Percentiles rank a stretch among this genome's conserved stretches.
phyloP scores from a whole-genome alignment of 129 eudicot genomes.

The Centella asiatica region DNA sequence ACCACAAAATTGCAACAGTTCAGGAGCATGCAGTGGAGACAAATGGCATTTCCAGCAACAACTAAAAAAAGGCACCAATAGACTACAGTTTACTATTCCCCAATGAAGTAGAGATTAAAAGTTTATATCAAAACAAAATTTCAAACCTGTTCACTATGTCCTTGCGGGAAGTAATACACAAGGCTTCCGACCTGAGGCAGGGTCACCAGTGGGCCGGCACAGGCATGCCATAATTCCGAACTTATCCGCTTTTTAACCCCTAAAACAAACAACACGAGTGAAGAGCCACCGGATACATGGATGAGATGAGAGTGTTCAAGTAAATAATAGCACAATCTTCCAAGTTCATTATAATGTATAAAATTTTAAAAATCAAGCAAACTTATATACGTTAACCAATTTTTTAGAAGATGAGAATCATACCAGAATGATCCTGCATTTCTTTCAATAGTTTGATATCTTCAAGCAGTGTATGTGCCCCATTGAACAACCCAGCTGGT shows the following conservation, averaged over 20 bases:
- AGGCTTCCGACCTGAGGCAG: conserved; percentile 98
- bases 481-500: conserved; percentile 51
- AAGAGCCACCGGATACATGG: neutral
- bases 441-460: conserved; percentile 87
- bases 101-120: neutral
- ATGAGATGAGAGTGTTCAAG: neutral
- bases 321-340: neutral
- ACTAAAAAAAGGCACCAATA: conserved; percentile 7
- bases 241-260: conserved; percentile 61
- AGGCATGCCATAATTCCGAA: conserved; percentile 99
- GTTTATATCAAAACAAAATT: neutral
- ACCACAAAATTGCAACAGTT: neutral
- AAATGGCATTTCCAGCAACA: neutral
- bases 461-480: conserved; percentile 56
- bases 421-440: conserved; percentile 94
- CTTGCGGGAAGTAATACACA: conserved; percentile 95
- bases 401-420: neutral
- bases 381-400: neutral
- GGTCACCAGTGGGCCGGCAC: conserved; percentile 94
- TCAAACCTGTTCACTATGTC: conserved; percentile 97
- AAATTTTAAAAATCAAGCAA: neutral
- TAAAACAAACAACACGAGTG: conserved; percentile 12
- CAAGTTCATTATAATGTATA: too few relatives aligned
- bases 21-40: neutral
- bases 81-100: too few relatives aligned